These are phyloP conservation scores for Fragilaria radians DNA, from an alignment of 108 stramenopile species.

Conservation along the genomic window DNA sequence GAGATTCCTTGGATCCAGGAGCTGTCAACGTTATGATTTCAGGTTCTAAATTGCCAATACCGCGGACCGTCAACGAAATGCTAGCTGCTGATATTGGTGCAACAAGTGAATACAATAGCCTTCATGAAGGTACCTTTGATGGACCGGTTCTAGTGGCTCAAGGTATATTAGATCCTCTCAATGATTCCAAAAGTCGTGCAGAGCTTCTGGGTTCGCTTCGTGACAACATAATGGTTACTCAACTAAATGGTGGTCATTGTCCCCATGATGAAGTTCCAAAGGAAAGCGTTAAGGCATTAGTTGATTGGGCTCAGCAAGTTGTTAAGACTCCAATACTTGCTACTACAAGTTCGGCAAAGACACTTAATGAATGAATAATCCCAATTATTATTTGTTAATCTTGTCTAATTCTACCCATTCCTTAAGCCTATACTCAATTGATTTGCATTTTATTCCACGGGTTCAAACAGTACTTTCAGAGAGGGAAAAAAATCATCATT, in stretches of 20 bases:
- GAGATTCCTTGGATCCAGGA: constrained; percentile 53
- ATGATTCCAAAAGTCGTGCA: constrained; percentile 37
- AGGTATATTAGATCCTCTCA: constrained; percentile 45
- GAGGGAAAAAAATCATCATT: too few relatives aligned
- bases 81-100: constrained; percentile 16
- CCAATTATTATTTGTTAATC: too few relatives aligned
- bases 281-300: constrained; percentile 12
- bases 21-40: constrained; percentile 54
- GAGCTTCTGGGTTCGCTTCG: constrained; percentile 21
- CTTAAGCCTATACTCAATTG: too few relatives aligned
- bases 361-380: too few relatives aligned
- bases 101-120: not conserved
- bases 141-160: constrained; percentile 39
- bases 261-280: constrained; percentile 44
- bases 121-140: constrained; percentile 16
- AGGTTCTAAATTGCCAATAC: constrained; percentile 36
- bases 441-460: too few relatives aligned
- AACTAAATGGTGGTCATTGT: constrained; percentile 46
- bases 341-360: too few relatives aligned
- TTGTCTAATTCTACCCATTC: too few relatives aligned
- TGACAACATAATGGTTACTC: constrained; percentile 18
- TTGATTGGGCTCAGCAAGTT: constrained; percentile 12
- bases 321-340: too few relatives aligned
- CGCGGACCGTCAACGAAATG: constrained; percentile 43
- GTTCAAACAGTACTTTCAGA: too few relatives aligned